phyloP scores from a whole-genome alignment of 345 rosid genomes.

The Hibiscus trionum region DNA sequence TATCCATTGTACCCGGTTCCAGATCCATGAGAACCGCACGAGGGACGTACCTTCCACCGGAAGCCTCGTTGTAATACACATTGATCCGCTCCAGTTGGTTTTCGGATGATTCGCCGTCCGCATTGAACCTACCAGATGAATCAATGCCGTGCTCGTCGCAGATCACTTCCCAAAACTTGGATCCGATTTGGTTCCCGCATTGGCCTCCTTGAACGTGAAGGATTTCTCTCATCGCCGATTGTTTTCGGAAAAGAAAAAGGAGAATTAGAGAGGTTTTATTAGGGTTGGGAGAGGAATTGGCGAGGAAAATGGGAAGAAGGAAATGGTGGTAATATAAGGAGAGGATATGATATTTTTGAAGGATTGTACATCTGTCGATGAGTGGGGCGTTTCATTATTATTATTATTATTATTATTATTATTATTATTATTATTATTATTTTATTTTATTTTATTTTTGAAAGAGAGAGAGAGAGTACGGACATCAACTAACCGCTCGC shows the following conservation, averaged over 20 bases:
- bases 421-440: too few relatives aligned
- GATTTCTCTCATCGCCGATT: slow-evolving; percentile 72
- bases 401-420: neutral
- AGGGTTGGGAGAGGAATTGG: neutral
- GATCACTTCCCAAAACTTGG: slow-evolving; percentile 97
- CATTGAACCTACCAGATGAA: slow-evolving; percentile 68
- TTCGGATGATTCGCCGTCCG: slow-evolving; percentile 40
- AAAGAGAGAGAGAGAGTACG: slow-evolving; percentile 17
- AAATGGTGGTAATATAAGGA: slow-evolving; percentile 4
- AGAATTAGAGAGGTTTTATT: neutral
- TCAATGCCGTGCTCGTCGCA: slow-evolving; percentile 94
- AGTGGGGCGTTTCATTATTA: slow-evolving; percentile 5
- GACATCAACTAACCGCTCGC: slow-evolving; percentile 15
- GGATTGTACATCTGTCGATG: slow-evolving; percentile 9
- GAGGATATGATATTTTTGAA: slow-evolving; percentile 21
- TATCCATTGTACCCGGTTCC: slow-evolving; percentile 97
- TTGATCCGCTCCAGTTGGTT: slow-evolving; percentile 88
- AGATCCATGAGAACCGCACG: slow-evolving; percentile 99
- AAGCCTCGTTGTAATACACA: slow-evolving; percentile 87
- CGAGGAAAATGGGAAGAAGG: neutral
- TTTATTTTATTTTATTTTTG: too few relatives aligned
- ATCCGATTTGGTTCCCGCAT: slow-evolving; percentile 98
- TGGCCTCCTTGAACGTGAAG: slow-evolving; percentile 93
- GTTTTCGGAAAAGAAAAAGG: neutral
- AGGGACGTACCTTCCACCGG: slow-evolving; percentile 89